Evolutionary conservation across 805 yeast genomes (phyloP), one percentile per base, ranked within the genome.

Genomic region (fission yeast (Schizosaccharomyces pombe)): DNA sequence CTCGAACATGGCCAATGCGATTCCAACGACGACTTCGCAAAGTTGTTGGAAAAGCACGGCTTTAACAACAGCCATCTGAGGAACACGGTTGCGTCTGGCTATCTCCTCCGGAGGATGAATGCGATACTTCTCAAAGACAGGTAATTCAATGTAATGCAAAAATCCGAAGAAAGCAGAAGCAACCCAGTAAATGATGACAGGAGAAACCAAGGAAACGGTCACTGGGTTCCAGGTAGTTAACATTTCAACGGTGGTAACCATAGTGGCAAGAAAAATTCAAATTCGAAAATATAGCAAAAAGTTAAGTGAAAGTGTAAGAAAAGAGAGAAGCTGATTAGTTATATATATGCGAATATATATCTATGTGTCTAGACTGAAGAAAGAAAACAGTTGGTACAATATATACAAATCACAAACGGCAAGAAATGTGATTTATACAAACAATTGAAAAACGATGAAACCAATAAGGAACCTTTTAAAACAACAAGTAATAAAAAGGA

Each of bases 81-180:
- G 63, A 5, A 85, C 95, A 63, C 77, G 83, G 66, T 91, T 91
- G 59, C 91, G 75, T 53, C 75, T 64, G 32, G 71, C 61, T 56
- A 85, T 85, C 64, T 89, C 97, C 60, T 82, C 93, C 39, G 87
- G 79, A 22, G 97, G 87, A 65, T 91, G 98, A 54, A 91, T 85
- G 60, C 97, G 74, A 68, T 84, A 85, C 63, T 74, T 70, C 62
- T 84, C 95, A 47, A 87, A 85, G 24, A 32, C 32, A n/a, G 54
- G 54, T 58, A 85, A 69, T 63, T 84, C 76, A 60, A 73, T 76
- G 47, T 73, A 74, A 65, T 91, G 97, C 54, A 87, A 68, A 6
- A 81, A 57, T 63, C 81, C 85, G 73, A 83, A 91, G 58, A 83
- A 66, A 29, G 75, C 62, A 2, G 94, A 82, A 61, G 79, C 77